Percentiles rank a stretch among this genome's conserved stretches.
Evolutionary conservation across 306 rosid species (phyloP).

Genomic region (Fagus sylvatica): DNA sequence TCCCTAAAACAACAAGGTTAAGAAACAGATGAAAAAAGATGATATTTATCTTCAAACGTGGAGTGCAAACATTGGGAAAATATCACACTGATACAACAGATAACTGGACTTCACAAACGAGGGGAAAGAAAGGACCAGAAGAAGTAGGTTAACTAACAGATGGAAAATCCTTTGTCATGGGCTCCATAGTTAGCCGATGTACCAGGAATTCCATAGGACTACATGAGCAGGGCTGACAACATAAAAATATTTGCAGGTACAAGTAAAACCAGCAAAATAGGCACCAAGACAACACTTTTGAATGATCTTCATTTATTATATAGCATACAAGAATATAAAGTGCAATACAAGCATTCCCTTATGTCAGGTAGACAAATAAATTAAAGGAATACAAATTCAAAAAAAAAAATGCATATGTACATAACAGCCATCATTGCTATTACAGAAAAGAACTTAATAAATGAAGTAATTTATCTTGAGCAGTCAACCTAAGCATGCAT

Average conservation of each 20-base stretch:
- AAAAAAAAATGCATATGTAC: not conserved
- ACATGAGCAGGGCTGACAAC: not conserved
- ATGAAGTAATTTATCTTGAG: not conserved
- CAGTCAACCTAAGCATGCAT: not conserved
- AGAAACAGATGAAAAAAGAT: not conserved
- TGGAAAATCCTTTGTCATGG: too few relatives aligned
- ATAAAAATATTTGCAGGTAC: not conserved
- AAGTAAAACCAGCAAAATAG: not conserved
- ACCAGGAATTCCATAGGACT: not conserved
- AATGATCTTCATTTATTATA: not conserved
- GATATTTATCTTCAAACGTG: not conserved
- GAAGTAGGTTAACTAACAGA: too few relatives aligned
- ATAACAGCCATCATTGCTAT: constrained; percentile 4
- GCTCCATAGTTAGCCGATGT: not conserved
- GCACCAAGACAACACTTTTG: not conserved
- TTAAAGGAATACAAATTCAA: not conserved
- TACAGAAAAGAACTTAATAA: not conserved
- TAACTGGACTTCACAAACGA: too few relatives aligned
- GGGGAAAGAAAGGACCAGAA: too few relatives aligned
- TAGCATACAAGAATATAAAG: not conserved
- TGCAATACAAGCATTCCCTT: not conserved
- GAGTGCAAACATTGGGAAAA: not conserved
- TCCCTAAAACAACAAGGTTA: not conserved
- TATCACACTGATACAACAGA: too few relatives aligned
- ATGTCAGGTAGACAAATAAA: not conserved